Conservation (phyloP, 345 rosid genomes). For the Dimocarpus longan region DNA sequence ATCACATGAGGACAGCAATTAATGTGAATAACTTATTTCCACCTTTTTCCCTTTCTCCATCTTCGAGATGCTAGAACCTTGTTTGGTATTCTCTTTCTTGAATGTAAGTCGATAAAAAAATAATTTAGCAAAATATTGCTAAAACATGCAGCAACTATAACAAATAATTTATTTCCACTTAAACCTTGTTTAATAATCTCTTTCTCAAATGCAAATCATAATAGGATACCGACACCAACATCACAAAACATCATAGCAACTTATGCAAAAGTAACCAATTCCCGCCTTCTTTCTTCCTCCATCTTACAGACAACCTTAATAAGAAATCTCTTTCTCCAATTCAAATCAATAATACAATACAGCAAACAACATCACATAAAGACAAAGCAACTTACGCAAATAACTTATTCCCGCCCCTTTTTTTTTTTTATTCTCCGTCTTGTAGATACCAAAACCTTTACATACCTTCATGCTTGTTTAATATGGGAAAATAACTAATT, state of each 20-base stretch:
- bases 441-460: neutral
- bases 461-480: neutral
- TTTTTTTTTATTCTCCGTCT: conserved; percentile 1
- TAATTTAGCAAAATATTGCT: no score
- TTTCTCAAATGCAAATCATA: no score
- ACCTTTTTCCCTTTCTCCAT: neutral
- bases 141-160: no score
- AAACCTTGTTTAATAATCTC: neutral
- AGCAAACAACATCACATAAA: no score
- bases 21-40: neutral
- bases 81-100: no score
- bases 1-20: no score
- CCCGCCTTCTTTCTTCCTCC: neutral
- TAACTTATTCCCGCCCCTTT: neutral
- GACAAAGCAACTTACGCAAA: no score
- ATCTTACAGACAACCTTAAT: no score
- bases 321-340: no score
- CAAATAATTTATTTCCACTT: conserved; percentile 8
- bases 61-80: neutral
- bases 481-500: neutral
- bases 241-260: neutral
- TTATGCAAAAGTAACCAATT: neutral
- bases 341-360: no score
- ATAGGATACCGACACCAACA: no score
- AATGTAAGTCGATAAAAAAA: no score